phyloP scores from a whole-genome alignment of 768 basidiomycete species.

The Boletus sensibilis region DNA sequence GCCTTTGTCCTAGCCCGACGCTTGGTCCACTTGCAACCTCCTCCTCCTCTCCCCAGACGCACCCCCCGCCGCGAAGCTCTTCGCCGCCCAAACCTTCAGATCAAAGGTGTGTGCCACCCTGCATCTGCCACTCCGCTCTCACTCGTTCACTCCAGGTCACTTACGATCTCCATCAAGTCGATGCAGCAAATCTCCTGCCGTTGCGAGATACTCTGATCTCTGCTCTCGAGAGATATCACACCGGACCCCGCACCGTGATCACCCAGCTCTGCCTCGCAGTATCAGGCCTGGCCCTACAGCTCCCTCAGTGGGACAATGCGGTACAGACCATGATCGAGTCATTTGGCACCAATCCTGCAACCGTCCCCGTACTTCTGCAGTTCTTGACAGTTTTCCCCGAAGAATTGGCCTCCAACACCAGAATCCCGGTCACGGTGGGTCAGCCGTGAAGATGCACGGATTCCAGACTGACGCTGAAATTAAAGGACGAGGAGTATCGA shows the following conservation, averaged over 20 bases:
- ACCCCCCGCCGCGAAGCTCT: conserved; percentile 78
- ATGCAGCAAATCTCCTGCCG: conserved; percentile 64
- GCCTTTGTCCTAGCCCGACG: conserved; percentile 73
- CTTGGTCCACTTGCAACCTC: conserved; percentile 94
- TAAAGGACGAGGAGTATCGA: conserved; percentile 72
- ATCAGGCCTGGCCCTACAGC: conserved; percentile 87
- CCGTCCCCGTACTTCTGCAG: conserved; percentile 81
- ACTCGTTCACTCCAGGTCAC: conserved; percentile 65
- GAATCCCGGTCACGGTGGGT: conserved; percentile 85
- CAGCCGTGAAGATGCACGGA: neutral
- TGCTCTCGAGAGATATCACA: conserved; percentile 68
- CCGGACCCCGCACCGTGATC: conserved; percentile 80
- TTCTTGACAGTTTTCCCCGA: conserved; percentile 92
- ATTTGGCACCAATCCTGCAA: conserved; percentile 82
- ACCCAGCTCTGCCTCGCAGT: conserved; percentile 89
- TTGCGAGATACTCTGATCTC: conserved; percentile 84
- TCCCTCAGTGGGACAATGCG: conserved; percentile 80
- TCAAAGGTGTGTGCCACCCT: conserved; percentile 66
- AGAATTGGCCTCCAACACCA: conserved; percentile 79
- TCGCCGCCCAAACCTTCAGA: conserved; percentile 95
- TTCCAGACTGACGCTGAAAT: conserved; percentile 9
- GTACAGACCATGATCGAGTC: conserved; percentile 78
- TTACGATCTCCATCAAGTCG: conserved; percentile 91
- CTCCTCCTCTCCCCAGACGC: conserved; percentile 80
- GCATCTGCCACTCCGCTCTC: conserved; percentile 25